Base-by-base conservation (phyloP, 768 basidiomycete species). In the Lyophyllum atratum region DNA sequence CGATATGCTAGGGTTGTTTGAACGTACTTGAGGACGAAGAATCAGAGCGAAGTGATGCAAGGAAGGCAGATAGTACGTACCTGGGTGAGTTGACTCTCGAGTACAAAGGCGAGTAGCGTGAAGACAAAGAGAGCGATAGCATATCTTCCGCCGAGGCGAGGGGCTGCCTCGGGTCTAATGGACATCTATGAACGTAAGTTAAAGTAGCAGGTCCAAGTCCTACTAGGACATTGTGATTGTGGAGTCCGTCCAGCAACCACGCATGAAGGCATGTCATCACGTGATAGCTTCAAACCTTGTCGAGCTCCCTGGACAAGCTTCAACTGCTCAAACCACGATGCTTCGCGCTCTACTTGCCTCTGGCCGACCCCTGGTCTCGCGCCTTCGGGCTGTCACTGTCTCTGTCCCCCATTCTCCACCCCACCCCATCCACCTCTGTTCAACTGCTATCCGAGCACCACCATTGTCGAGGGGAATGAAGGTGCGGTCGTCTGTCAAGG, bases 401-500 rank as follows among this genome's bases (percentile, higher is more conserved):
- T 59, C 74, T 52, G 52, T 69, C 19, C 72, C 69, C 42, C 64
- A 58, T 40, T 61, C 64, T 0, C 69, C 73, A 34, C 71, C 68
- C 45, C 76, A 72, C 56, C 67, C 69, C 10, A 66, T 60, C 26
- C 70, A 66, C 66, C 59, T 66, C 48, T 50, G 64, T 17, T 61
- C 72, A 52, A 60, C 65, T 40, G 25, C 59, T 24, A 24, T 59
- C 9, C 61, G 64, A 54, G 57, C 69, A 40, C 78, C 79, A 10
- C 59, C 70, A 7, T 68, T 84, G 21, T 70, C 80, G n/a, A 76
- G 90, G 64, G 93, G 94, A 46, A 95, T 97, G 92, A 99, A 99
- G 79, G 95, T 98, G 57, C 86, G 96, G 60, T 90, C 92, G 22
- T 93, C 93, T 3, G 92, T 98, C 64, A 97, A 95, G 77, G 75